Evolutionary conservation across 2,329 filamentous ascomycete genomes (phyloP), one percentile per base, ranked within the genome.

Genomic region (Metarhizium anisopliae): DNA sequence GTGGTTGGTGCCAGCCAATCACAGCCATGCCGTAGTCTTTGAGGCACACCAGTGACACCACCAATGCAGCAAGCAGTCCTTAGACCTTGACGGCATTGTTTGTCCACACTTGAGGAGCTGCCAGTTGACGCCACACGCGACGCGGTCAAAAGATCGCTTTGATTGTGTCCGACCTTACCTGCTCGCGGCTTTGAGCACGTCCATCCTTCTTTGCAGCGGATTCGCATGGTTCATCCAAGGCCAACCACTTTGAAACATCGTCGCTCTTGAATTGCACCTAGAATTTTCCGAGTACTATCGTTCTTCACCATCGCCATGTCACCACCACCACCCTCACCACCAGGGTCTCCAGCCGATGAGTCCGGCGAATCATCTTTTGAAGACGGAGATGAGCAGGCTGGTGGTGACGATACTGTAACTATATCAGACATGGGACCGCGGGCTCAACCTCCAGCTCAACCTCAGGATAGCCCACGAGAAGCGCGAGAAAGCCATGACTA

Each of bases 401-500:
- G 59, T 20, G 60, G 60, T 16, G 60, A 63, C 52, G 56, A 54
- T 36, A 58, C 59, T 30, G 47, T 57, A 10, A 57, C 56, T 20
- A 62, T 62, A 57, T 57, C 62, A n/a, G 61, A 65, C 29, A 54
- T 59, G 38, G 59, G 61, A 50, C 62, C 56, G 38, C 56, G 57
- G 18, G 54, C 58, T 38, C 58, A 62, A 54, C 53, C 63, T 18
- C 59, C 63, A 29, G 61, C 32, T 11, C 38, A 40, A 40, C 11
- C 38, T 13, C 38, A 40, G 38, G 38, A 40, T 16, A 13, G 40
- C 68, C 62, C 57, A 75, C 71, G 32, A 74, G 74, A 76, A 59
- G 71, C 70, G 52, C 67, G 70, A 55, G 58, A 62, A 36, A 66
- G 67, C 36, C 60, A 67, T 55, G 67, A 70, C 54, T 62, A 63